phyloP scores from a whole-genome alignment of 345 rosid species.

The Murraya paniculata region DNA sequence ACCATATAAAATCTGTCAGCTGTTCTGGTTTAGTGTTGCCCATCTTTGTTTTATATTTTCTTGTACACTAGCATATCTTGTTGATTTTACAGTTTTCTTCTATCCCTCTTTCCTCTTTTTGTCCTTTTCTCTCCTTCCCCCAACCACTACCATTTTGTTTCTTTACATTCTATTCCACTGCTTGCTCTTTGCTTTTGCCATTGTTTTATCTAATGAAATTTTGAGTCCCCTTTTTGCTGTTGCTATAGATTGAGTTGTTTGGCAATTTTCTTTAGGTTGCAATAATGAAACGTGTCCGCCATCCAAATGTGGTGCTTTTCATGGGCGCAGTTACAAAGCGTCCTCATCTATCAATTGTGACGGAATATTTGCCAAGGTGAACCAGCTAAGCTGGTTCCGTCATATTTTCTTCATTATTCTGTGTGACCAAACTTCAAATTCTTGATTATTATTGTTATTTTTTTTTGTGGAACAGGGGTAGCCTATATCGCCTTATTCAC shows the following conservation, averaged over 20 bases:
- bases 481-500: constrained; percentile 85
- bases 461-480: constrained; percentile 62
- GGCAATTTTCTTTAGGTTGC: constrained; percentile 54
- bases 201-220: too few relatives aligned
- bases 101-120: neutral
- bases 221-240: neutral
- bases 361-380: constrained; percentile 92
- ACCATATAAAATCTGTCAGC: neutral
- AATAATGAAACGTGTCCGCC: constrained; percentile 96
- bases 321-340: constrained; percentile 98
- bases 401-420: neutral
- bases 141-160: neutral
- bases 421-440: constrained; percentile 3
- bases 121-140: neutral
- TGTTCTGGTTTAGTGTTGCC: neutral
- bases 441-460: too few relatives aligned
- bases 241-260: constrained; percentile 5
- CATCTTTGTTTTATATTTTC: neutral
- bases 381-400: neutral
- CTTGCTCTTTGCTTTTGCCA: neutral
- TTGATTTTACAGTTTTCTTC: neutral
- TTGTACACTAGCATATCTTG: neutral
- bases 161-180: neutral
- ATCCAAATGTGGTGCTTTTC: constrained; percentile 96
- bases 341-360: constrained; percentile 84